Conservation (phyloP, 2,329 filamentous ascomycete genomes). For the Alternaria infectoria region DNA sequence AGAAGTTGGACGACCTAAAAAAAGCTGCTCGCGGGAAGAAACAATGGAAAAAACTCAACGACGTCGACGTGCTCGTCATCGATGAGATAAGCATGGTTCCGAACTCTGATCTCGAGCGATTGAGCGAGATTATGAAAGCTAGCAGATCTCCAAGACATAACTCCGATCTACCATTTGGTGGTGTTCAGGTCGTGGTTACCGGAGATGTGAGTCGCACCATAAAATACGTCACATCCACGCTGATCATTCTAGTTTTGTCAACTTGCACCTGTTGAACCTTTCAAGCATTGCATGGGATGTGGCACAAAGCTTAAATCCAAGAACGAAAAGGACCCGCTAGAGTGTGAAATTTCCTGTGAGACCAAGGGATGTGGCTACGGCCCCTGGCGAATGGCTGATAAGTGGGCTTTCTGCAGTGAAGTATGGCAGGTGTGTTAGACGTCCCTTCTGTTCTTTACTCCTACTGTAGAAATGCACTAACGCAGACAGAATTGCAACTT, state of each 20-base stretch:
- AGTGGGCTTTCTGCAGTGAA: conserved; percentile 66
- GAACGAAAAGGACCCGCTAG: conserved; percentile 4
- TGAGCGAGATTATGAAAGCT: conserved; percentile 55
- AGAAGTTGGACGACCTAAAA: conserved; percentile 49
- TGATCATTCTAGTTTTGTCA: conserved; percentile 28
- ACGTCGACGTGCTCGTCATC: conserved; percentile 65
- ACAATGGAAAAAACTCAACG: conserved; percentile 46
- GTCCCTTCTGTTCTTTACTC: no score
- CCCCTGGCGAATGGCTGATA: conserved; percentile 56
- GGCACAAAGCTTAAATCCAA: conserved; percentile 42
- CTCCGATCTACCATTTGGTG: conserved; percentile 47
- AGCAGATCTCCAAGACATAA: no score
- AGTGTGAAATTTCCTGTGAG: no score
- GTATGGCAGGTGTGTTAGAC: conserved; percentile 55
- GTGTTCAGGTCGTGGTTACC: conserved; percentile 62
- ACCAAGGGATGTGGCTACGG: conserved; percentile 24
- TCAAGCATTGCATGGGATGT: conserved; percentile 59
- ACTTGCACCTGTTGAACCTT: conserved; percentile 65
- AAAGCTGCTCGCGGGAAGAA: conserved; percentile 41
- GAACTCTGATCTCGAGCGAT: conserved; percentile 59
- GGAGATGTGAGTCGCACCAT: conserved; percentile 52
- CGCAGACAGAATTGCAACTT: conserved; percentile 56
- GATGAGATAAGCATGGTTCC: conserved; percentile 73
- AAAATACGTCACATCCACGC: no score
- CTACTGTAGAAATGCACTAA: conserved; percentile 2